phyloP scores from a whole-genome alignment of 306 rosid genomes.

The Trifolium subterraneum region DNA sequence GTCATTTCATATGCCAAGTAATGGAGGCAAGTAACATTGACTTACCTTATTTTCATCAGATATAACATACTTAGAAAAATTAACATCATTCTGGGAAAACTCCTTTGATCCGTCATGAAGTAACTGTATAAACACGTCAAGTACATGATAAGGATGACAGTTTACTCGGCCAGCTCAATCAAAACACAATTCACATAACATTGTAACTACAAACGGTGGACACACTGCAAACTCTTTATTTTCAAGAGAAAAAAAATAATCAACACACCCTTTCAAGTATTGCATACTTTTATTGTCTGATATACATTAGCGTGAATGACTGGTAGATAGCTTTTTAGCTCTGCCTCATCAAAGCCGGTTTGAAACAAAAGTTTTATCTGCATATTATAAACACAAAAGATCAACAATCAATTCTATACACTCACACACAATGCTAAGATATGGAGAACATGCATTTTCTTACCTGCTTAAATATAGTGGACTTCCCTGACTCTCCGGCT shows the following conservation, averaged over 20 bases:
- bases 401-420: conserved; percentile 28
- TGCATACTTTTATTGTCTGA: conserved; percentile 99
- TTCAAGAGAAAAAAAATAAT: conserved; percentile 79
- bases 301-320: conserved; percentile 98
- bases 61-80: conserved; percentile 64
- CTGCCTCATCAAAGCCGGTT: conserved; percentile 96
- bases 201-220: conserved; percentile 40
- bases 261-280: conserved; percentile 99
- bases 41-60: conserved; percentile 80
- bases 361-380: conserved; percentile 98
- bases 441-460: conserved; percentile 39
- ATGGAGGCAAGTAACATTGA: conserved; percentile 22
- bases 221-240: conserved; percentile 57
- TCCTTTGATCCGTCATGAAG: conserved; percentile 92
- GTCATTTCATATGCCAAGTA: too few relatives aligned
- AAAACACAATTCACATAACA: conserved; percentile 46
- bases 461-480: conserved; percentile 97
- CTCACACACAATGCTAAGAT: conserved; percentile 1
- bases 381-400: conserved; percentile 37
- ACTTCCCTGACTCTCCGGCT: conserved; percentile 97
- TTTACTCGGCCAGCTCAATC: conserved; percentile 29
- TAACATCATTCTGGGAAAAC: conserved; percentile 74
- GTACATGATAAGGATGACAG: conserved; percentile 34
- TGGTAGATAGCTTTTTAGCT: conserved; percentile 85
- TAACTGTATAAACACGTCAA: conserved; percentile 61